These are phyloP conservation scores for Prunus padus DNA, from an alignment of 306 rosid genomes.

Conservation along the genomic window DNA sequence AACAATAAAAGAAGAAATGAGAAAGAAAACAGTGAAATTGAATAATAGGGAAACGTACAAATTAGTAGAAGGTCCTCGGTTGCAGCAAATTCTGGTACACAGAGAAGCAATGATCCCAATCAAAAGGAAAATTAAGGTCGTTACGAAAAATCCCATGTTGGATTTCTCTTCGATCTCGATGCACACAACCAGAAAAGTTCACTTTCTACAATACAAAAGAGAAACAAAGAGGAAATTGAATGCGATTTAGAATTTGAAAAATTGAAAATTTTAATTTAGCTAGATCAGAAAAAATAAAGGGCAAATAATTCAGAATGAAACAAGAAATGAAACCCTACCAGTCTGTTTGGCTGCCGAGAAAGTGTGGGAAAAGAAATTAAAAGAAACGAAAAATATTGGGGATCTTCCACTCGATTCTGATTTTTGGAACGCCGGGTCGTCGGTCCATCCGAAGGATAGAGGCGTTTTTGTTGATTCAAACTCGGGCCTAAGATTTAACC, in stretches of 20 bases:
- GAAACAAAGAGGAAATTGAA: background rate
- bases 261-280: background rate
- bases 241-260: slow-evolving; percentile 1
- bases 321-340: background rate
- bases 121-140: slow-evolving; percentile 64
- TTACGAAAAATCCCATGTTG: slow-evolving; percentile 75
- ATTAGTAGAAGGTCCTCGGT: slow-evolving; percentile 78
- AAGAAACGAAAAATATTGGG: background rate
- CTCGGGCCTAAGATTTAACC: background rate
- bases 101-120: slow-evolving; percentile 73
- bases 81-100: slow-evolving; percentile 78
- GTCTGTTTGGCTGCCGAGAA: slow-evolving; percentile 28
- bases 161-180: slow-evolving; percentile 46
- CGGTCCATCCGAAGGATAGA: background rate
- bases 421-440: background rate
- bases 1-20: background rate
- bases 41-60: slow-evolving; percentile 37
- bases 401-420: background rate
- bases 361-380: background rate
- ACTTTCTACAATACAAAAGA: slow-evolving; percentile 30
- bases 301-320: background rate
- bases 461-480: background rate
- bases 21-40: background rate
- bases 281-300: background rate
- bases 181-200: slow-evolving; percentile 32